Percentiles rank a stretch among this genome's conserved stretches.
phyloP scores from a whole-genome alignment of 2,329 filamentous ascomycete species.

The Fusarium torulosum region DNA sequence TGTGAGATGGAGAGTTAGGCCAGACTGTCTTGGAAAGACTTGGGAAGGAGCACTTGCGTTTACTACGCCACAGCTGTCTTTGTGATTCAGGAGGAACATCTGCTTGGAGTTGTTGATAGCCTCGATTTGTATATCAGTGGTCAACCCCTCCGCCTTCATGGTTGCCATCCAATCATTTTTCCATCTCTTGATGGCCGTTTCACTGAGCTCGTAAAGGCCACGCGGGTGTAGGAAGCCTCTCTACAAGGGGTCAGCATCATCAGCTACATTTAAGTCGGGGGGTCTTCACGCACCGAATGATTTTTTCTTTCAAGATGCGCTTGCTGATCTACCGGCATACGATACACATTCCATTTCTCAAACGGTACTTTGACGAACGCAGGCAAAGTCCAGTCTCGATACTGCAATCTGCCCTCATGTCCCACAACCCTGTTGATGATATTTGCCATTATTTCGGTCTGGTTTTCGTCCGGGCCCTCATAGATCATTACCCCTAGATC shows the following conservation, averaged over 20 bases:
- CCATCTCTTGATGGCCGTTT: slow-evolving; percentile 7
- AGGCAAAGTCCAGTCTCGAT: neutral
- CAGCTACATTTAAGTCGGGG: neutral
- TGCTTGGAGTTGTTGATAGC: neutral
- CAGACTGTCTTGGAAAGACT: neutral
- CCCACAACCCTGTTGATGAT: slow-evolving; percentile 36
- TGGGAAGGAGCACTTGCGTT: slow-evolving; percentile 32
- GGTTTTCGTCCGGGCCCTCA: slow-evolving; percentile 42
- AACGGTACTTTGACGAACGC: neutral
- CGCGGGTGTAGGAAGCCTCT: neutral
- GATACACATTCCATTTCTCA: slow-evolving; percentile 25
- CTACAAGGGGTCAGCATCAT: slow-evolving; percentile 4
- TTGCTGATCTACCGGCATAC: slow-evolving; percentile 25
- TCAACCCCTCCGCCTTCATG: neutral
- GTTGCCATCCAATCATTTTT: neutral
- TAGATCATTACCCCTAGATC: slow-evolving; percentile 52
- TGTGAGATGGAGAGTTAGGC: slow-evolving; percentile 18
- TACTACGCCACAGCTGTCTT: slow-evolving; percentile 23
- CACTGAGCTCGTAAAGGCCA: slow-evolving; percentile 9
- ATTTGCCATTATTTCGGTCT: slow-evolving; percentile 42
- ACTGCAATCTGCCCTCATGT: slow-evolving; percentile 8
- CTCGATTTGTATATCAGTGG: neutral
- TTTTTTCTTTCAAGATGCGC: slow-evolving; percentile 8
- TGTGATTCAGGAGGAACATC: neutral
- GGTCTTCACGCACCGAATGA: slow-evolving; percentile 17